These are phyloP conservation scores for Afroboletus lepidellus DNA, from an alignment of 1,284 basidiomycete species.

Conservation along the genomic window DNA sequence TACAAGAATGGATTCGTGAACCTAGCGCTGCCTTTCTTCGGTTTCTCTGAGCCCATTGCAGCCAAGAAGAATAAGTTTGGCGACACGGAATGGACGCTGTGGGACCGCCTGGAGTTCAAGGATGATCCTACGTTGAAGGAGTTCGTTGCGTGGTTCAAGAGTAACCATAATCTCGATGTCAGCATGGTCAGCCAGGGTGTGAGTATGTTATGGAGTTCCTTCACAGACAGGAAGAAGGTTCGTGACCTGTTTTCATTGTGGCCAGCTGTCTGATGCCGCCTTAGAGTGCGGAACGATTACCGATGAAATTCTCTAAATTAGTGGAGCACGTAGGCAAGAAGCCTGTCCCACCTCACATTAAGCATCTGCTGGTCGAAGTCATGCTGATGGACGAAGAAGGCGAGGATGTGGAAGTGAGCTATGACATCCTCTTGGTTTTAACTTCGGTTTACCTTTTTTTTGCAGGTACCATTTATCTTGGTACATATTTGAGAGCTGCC, in stretches of 20 bases:
- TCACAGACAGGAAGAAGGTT: slow-evolving; percentile 89
- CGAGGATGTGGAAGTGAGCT: slow-evolving; percentile 81
- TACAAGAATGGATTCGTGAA: slow-evolving; percentile 99
- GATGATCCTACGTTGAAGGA: slow-evolving; percentile 88
- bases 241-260: slow-evolving; percentile 1
- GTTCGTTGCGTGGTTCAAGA: slow-evolving; percentile 84
- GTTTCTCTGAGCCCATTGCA: slow-evolving; percentile 96
- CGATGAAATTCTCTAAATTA: slow-evolving; percentile 88
- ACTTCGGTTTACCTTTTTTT: slow-evolving; percentile 1
- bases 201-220: slow-evolving; percentile 97
- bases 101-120: slow-evolving; percentile 95
- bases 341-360: slow-evolving; percentile 76
- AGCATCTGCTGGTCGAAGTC: slow-evolving; percentile 88
- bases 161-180: slow-evolving; percentile 84
- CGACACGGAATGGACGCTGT: slow-evolving; percentile 92
- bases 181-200: slow-evolving; percentile 97
- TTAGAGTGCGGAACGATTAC: slow-evolving; percentile 83
- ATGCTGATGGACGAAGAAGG: slow-evolving; percentile 91
- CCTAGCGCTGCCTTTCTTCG: slow-evolving; percentile 97
- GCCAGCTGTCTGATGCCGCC: slow-evolving; percentile 4
- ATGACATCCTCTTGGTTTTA: background rate
- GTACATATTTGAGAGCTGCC: slow-evolving; percentile 42
- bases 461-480: slow-evolving; percentile 71
- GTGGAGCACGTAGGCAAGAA: slow-evolving; percentile 96
- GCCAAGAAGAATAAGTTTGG: slow-evolving; percentile 91